Base-by-base conservation (phyloP, 257 asterid species). In the Pogostemon cablin region DNA sequence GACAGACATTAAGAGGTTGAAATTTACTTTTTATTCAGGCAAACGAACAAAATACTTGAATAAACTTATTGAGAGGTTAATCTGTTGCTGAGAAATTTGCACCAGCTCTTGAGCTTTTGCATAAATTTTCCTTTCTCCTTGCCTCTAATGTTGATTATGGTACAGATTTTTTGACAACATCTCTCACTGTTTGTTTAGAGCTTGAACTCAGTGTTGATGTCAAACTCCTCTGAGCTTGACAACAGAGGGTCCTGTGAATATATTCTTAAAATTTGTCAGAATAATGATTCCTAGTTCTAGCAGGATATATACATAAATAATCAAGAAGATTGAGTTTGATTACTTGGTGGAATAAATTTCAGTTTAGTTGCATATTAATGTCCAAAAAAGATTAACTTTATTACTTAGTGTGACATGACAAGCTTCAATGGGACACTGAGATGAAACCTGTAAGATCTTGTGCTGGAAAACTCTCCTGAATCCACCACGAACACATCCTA, bases 221-320 rank as follows among this genome's bases (percentile, higher is more conserved):
- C 41, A 62, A 89, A 87, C 65, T 20, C 72, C 70, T 75, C 82
- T 0, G 95, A 82, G 9, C 90, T 74, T 42, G 95, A 84, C 66
- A 90, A 35, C 70, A 74, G 66, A 7, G 96, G 95, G 55, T 85
- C 95, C 96, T 89, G 84, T 47, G 57, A 67, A 64, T 10, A 12
- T 35, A 39, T 35, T 32, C 53, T 62, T 48, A 58, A 0, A 47
- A 9, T 34, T 15, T 55, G 52, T 53, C 10, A 71, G 72, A 66
- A 34, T 32, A 32, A 50, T 12, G 2, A 52, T n/a, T 10, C 4
- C 4, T 15, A 15, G 17, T 25, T 25, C 15, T 5, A 52, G 2
- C 7, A 43, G 7, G 48, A 43, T 7, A 10, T 75, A 15, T 8
- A 0, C 55, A 38, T 41, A 32, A 12, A 42, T 25, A 25, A 25